Evolutionary conservation across 2,329 filamentous ascomycete genomes (phyloP).

Genomic region (Botryotinia convoluta): DNA sequence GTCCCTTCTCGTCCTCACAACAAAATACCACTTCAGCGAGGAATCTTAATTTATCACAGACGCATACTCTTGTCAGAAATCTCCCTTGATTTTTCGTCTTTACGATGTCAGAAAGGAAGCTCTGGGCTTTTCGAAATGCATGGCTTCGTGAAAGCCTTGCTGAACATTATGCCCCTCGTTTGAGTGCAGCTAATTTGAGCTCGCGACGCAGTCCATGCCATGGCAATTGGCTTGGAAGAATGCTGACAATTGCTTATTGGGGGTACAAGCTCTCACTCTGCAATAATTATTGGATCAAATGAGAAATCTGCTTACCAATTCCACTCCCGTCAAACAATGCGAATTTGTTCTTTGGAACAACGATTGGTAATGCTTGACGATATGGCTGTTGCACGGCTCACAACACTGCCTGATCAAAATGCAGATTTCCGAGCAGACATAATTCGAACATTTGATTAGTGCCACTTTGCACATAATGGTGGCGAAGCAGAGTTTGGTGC

Average conservation of each 20-base stretch:
- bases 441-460: background rate
- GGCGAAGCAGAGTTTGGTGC: background rate
- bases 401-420: background rate
- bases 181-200: background rate
- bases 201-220: background rate
- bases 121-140: background rate
- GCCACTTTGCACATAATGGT: background rate
- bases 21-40: background rate
- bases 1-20: background rate
- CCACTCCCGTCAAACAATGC: background rate
- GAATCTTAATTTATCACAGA: background rate
- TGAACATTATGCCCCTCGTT: background rate
- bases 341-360: background rate
- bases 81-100: no score
- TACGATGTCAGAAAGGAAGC: no score
- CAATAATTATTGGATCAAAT: background rate
- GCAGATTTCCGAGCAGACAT: background rate
- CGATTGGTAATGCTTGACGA: background rate
- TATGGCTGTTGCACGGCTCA: background rate
- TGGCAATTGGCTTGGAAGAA: background rate
- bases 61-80: no score
- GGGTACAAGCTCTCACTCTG: background rate
- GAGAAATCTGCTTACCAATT: background rate
- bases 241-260: background rate
- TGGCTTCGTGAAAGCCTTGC: background rate